Base-by-base conservation (phyloP, 2,329 filamentous ascomycete genomes). In the Dothiorella sarmentorum region DNA sequence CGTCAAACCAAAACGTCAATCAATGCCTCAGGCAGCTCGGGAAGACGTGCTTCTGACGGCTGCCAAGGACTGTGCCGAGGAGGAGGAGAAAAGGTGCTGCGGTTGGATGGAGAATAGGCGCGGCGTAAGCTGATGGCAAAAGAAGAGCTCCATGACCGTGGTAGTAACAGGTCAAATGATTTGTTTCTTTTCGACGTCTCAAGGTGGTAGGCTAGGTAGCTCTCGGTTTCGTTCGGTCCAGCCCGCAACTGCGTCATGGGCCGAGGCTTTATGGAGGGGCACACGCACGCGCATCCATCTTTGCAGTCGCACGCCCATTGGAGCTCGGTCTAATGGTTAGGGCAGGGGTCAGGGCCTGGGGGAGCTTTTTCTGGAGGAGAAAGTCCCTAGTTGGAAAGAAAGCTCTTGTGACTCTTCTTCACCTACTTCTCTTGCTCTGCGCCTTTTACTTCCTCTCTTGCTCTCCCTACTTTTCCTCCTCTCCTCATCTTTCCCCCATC, bases 251-350 rank as follows among this genome's bases (percentile, higher is more conserved):
- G 55, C 55, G 55, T 57, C 38, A 57, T 57, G 55, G 49, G 55
- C 55, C 55, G 55, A 57, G 55, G 55, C 55, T 57, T 29, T 37
- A 35, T 45, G 55, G 55, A 47, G 55, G 49, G 49, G 49, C 49
- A 53, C n/a, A n/a, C 24, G 33, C 37, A 20, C 18, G 35, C n/a
- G 22, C 40, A 24, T 18, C 29, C 29, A 27, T n/a, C n/a, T n/a
- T n/a, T n/a, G n/a, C n/a, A n/a, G n/a, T n/a, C n/a, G n/a, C n/a
- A n/a, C n/a, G n/a, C n/a, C n/a, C 43, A 58, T 51, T 58, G 56
- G 56, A 42, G 56, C 44, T 58, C 56, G 56, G 56, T 52, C 56
- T 43, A 44, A 58, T 13, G 56, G 56, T 58, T 42, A 29, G 35
- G 26, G 33, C 45, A 52, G 57, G 37, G 37, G 52, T 10, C 29